Percentiles rank a stretch among this genome's conserved stretches.
phyloP scores from a whole-genome alignment of 495 filamentous ascomycete genomes.

The Podospora didyma region DNA sequence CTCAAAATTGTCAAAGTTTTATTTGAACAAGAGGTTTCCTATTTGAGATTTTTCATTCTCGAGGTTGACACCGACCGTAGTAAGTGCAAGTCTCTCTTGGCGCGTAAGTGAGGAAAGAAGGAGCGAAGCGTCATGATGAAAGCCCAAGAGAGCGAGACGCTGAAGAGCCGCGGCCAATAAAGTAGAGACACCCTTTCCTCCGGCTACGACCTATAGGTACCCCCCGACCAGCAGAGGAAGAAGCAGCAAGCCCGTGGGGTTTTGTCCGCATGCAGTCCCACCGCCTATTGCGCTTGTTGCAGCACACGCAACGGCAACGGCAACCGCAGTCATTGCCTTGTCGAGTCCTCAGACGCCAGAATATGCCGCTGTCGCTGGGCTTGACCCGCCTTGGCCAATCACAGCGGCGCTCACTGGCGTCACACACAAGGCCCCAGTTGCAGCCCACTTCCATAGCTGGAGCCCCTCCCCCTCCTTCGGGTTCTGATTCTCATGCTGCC shows the following conservation, averaged over 20 bases:
- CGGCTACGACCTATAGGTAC: too few species aligned
- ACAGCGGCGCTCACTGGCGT: constrained; percentile 27
- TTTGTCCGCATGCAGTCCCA: constrained; percentile 19
- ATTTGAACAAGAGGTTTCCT: too few species aligned
- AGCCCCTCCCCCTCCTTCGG: constrained; percentile 39
- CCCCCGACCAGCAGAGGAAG: too few species aligned
- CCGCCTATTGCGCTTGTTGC: constrained; percentile 11
- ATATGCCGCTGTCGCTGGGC: constrained; percentile 11
- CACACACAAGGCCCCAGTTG: constrained; percentile 20
- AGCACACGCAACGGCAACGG: constrained; percentile 7
- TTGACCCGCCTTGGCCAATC: constrained; percentile 29
- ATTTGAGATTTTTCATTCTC: too few species aligned
- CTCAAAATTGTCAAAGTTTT: too few species aligned
- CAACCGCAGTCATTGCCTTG: background rate
- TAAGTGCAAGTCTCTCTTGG: too few species aligned
- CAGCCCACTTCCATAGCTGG: constrained; percentile 10
- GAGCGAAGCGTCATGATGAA: background rate
- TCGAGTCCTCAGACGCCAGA: constrained; percentile 9
- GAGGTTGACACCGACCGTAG: too few species aligned
- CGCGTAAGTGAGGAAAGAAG: too few species aligned
- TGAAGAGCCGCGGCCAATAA: constrained; percentile 14
- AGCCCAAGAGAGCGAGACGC: background rate
- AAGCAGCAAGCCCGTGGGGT: background rate
- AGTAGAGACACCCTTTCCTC: background rate
- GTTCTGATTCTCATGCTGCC: constrained; percentile 8